Conservation (phyloP, 371 early-diverging fungal species). For the Mortierella sp. region DNA sequence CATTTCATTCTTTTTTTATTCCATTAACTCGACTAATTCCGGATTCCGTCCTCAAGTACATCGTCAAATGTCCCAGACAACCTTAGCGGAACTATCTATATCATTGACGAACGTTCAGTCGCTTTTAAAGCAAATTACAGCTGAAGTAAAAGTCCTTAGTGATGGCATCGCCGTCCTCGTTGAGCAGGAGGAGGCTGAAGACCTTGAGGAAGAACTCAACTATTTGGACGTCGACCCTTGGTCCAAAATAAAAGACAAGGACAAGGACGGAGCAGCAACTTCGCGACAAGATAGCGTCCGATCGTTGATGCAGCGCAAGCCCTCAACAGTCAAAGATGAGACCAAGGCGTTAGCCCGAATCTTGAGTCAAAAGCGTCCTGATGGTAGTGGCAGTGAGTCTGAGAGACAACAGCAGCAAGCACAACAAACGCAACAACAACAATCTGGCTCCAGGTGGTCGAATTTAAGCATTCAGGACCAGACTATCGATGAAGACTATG, state of each 20-base stretch:
- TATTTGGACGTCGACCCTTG: constrained; percentile 56
- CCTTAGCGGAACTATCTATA: constrained; percentile 44
- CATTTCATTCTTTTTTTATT: neutral
- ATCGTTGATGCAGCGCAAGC: constrained; percentile 45
- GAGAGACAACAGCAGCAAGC: constrained; percentile 12
- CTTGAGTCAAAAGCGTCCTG: constrained; percentile 42
- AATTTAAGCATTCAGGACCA: constrained; percentile 34
- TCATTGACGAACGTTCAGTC: constrained; percentile 50
- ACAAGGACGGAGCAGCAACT: constrained; percentile 11
- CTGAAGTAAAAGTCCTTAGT: constrained; percentile 51
- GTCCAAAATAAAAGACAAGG: constrained; percentile 54
- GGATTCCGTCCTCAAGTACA: neutral
- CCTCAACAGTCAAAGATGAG: constrained; percentile 56
- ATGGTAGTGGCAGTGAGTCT: constrained; percentile 17
- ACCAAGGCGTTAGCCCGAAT: constrained; percentile 54
- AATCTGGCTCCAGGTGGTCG: constrained; percentile 12
- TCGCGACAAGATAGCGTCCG: constrained; percentile 49
- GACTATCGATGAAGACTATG: constrained; percentile 45
- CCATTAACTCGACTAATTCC: constrained; percentile 3
- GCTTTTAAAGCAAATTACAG: constrained; percentile 42
- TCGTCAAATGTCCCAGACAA: constrained; percentile 30
- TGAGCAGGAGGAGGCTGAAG: constrained; percentile 40
- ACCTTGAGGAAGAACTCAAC: constrained; percentile 47
- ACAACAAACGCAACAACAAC: constrained; percentile 4
- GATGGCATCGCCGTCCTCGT: constrained; percentile 38